Base-by-base conservation (phyloP, 1,139 yeast genomes). In the Geotrichum citri-aurantii region DNA sequence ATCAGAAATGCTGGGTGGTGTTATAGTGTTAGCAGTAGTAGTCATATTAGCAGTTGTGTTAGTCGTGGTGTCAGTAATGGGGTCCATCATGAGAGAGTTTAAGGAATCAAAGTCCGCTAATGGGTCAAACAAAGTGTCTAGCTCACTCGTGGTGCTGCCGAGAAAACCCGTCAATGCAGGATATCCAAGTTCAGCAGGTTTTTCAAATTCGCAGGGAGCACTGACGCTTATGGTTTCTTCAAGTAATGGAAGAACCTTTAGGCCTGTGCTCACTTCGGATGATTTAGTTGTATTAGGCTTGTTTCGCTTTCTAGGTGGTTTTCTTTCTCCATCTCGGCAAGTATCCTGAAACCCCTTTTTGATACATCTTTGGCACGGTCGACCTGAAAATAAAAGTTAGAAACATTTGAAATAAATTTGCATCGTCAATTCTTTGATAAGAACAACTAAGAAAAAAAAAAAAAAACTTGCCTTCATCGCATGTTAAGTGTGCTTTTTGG, bases 251-350 rank as follows among this genome's bases (percentile, higher is more conserved):
- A 24, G 23, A 24, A 29, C 14, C 10, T 14, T 29, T 4, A 29
- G n/a, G 14, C 14, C 40, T 21, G 51, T 11, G n/a, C 29, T 48
- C 14, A 11, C 4, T 7, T 48, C 24, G 29, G n/a, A 2, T 14
- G 27, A 24, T 14, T 29, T 48, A 31, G 8, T 26, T 4, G 49
- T 6, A 46, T 21, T 23, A 6, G 29, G 12, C 49, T 46, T 46
- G 27, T 26, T 26, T 14, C 29, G 71, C 66, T 91, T 91, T 70
- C 91, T 91, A 71, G 90, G 89, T 63, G 82, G 77, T 74, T 91
- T 91, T 57, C 97, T 75, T 0, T 93, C 93, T 1, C 96, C 97
- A 75, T 91, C 96, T 53, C 83, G 83, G 73, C 97, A 91, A 0
- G 86, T 77, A 21, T 74, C 77, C 6, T 78, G 81, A 14, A 88